phyloP scores from a whole-genome alignment of 2,329 filamentous ascomycete species.

The Apiospora pterosperma region DNA sequence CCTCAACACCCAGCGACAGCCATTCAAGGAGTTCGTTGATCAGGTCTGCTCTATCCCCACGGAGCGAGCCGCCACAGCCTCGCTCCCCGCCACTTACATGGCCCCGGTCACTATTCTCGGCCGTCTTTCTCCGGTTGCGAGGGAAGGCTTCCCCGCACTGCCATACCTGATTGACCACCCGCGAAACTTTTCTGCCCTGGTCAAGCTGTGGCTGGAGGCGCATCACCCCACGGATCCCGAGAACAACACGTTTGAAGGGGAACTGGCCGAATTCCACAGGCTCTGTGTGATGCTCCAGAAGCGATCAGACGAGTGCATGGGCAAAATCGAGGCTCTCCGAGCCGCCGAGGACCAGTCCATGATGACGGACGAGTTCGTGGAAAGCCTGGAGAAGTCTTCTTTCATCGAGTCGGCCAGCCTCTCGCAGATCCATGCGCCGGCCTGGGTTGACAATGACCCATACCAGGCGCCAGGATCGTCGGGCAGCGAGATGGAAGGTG shows the following conservation, averaged over 20 bases:
- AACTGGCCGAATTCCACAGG: slow-evolving; percentile 50
- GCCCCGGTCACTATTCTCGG: slow-evolving; percentile 88
- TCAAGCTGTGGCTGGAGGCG: slow-evolving; percentile 73
- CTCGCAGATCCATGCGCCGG: slow-evolving; percentile 31
- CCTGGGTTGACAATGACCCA: slow-evolving; percentile 32
- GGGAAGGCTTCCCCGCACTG: slow-evolving; percentile 89
- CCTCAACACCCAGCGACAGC: slow-evolving; percentile 67
- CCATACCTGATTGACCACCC: slow-evolving; percentile 91
- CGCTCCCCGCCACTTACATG: slow-evolving; percentile 80
- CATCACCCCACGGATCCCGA: slow-evolving; percentile 31
- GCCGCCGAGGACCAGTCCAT: slow-evolving; percentile 33
- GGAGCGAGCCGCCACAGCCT: slow-evolving; percentile 58
- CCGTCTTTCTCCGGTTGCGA: slow-evolving; percentile 72
- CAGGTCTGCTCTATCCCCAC: slow-evolving; percentile 78
- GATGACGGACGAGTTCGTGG: slow-evolving; percentile 35
- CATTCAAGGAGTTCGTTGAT: slow-evolving; percentile 86
- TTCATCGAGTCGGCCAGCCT: slow-evolving; percentile 33
- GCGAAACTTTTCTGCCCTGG: slow-evolving; percentile 77
- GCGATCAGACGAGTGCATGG: slow-evolving; percentile 49
- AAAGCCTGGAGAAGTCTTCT: slow-evolving; percentile 44
- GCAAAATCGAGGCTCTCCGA: slow-evolving; percentile 44
- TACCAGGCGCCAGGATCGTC: slow-evolving; percentile 45
- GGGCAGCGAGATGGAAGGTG: slow-evolving; percentile 42
- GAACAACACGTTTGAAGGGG: slow-evolving; percentile 43
- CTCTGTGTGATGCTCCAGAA: slow-evolving; percentile 48